phyloP scores from a whole-genome alignment of 2,329 filamentous ascomycete genomes.

The Daldinia sp. region DNA sequence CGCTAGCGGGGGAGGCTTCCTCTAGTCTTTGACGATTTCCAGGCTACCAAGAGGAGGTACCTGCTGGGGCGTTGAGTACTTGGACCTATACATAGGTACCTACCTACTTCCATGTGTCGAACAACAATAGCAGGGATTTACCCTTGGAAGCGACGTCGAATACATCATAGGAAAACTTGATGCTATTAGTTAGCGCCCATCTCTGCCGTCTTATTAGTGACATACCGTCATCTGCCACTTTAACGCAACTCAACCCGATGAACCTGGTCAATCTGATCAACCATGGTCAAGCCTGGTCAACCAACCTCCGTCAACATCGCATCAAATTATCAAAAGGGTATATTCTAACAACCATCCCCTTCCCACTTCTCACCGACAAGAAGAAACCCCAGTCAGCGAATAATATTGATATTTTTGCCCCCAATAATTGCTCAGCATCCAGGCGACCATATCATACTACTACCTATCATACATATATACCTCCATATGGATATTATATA shows the following conservation, averaged over 20 bases:
- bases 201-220: conserved; percentile 26
- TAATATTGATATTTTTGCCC: conserved; percentile 26
- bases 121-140: conserved; percentile 13
- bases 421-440: conserved; percentile 32
- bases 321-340: conserved; percentile 24
- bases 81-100: background rate
- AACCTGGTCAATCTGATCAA: background rate
- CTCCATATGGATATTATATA: no score
- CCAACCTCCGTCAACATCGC: conserved; percentile 22
- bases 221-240: conserved; percentile 32
- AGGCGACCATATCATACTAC: conserved; percentile 32
- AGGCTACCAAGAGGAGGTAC: no score
- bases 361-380: conserved; percentile 29
- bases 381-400: conserved; percentile 19
- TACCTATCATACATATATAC: background rate
- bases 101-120: conserved; percentile 7
- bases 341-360: conserved; percentile 13
- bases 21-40: background rate
- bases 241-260: background rate
- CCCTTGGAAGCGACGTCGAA: conserved; percentile 21
- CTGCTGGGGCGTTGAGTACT: no score
- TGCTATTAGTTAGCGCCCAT: conserved; percentile 32
- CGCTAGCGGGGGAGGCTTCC: background rate
- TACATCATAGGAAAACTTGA: conserved; percentile 45
- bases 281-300: no score